These are phyloP conservation scores for Metschnikowia reukaufii DNA, from an alignment of 805 yeast species.

Conservation along the genomic window DNA sequence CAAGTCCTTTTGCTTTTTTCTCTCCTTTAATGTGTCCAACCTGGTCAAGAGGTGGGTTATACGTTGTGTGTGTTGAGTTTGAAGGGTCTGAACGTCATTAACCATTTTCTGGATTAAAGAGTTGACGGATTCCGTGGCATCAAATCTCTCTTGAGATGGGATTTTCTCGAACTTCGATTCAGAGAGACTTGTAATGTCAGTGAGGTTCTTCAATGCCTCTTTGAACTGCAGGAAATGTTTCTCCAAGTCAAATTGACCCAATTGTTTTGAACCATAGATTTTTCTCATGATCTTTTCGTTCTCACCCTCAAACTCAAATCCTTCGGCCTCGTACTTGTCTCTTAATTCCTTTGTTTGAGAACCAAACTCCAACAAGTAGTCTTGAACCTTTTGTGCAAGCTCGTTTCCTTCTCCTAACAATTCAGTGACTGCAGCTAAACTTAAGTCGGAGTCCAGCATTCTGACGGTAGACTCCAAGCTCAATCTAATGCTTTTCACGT, in stretches of 20 bases:
- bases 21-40: constrained; percentile 29
- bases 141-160: constrained; percentile 28
- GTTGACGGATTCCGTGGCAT: constrained; percentile 26
- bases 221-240: constrained; percentile 26
- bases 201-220: constrained; percentile 29
- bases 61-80: constrained; percentile 31
- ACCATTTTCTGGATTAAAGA: constrained; percentile 29
- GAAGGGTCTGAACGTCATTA: constrained; percentile 30
- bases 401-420: constrained; percentile 45
- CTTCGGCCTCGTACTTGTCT: constrained; percentile 43
- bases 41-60: constrained; percentile 27
- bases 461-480: constrained; percentile 37
- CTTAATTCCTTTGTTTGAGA: constrained; percentile 45
- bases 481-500: constrained; percentile 20
- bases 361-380: constrained; percentile 44
- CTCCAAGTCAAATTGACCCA: constrained; percentile 25
- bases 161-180: constrained; percentile 24
- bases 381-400: constrained; percentile 44
- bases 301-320: constrained; percentile 54
- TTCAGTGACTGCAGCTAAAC: constrained; percentile 43
- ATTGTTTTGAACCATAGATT: constrained; percentile 14
- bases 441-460: constrained; percentile 48
- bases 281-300: constrained; percentile 40
- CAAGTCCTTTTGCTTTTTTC: constrained; percentile 33
- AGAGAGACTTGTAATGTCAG: constrained; percentile 23